phyloP scores from a whole-genome alignment of 805 yeast genomes.

The Torulaspora indica region DNA sequence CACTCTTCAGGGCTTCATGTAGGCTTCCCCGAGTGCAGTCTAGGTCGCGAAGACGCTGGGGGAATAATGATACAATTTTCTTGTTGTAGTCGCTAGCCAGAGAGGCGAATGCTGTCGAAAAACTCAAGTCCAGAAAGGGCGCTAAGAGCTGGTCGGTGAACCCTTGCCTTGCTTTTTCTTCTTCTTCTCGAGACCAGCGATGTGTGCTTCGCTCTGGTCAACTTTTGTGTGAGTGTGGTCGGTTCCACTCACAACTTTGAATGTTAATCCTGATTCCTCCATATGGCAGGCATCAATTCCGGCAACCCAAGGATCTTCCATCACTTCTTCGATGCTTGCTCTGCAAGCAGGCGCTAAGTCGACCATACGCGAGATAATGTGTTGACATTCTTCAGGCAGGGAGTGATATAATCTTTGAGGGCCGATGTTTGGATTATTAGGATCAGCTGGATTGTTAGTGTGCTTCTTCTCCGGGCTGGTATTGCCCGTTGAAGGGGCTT shows the following conservation, averaged over 20 bases:
- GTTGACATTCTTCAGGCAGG: slow-evolving; percentile 62
- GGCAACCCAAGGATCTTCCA: slow-evolving; percentile 64
- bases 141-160: not conserved
- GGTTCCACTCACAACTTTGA: slow-evolving; percentile 39
- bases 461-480: slow-evolving; percentile 16
- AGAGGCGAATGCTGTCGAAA: no score
- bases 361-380: slow-evolving; percentile 70
- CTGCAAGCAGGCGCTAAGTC: slow-evolving; percentile 83
- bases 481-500: slow-evolving; percentile 7
- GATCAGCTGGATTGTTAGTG: slow-evolving; percentile 33
- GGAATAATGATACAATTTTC: not conserved
- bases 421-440: slow-evolving; percentile 67
- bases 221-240: slow-evolving; percentile 84
- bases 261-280: slow-evolving; percentile 43
- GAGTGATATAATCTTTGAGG: slow-evolving; percentile 68
- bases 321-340: slow-evolving; percentile 72
- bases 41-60: not conserved
- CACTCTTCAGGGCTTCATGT: not conserved
- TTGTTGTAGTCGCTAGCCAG: not conserved
- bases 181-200: slow-evolving; percentile 84
- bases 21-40: not conserved
- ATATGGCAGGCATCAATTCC: slow-evolving; percentile 63
- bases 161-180: slow-evolving; percentile 45
- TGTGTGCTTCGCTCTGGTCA: slow-evolving; percentile 91
- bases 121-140: not conserved